These are phyloP conservation scores for Aspergillus flavus DNA, from an alignment of 2,329 filamentous ascomycete species.

Conservation along the genomic window DNA sequence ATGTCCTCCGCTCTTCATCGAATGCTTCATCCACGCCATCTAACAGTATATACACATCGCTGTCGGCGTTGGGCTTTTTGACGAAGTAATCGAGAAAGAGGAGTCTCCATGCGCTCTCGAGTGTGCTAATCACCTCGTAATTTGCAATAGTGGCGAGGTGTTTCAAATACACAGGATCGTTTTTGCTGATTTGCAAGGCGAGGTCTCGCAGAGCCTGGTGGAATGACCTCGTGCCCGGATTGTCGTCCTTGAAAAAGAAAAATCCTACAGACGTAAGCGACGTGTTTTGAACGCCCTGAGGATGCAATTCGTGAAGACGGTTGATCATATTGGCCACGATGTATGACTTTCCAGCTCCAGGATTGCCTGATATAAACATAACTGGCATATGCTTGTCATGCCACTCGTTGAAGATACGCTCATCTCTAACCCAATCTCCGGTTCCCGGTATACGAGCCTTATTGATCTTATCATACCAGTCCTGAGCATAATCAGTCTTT, in stretches of 20 bases:
- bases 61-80: conserved; percentile 32
- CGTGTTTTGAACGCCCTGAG: conserved; percentile 22
- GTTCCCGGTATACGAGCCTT: conserved; percentile 46
- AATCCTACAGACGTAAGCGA: conserved; percentile 42
- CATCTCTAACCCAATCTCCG: conserved; percentile 51
- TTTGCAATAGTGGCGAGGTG: conserved; percentile 39
- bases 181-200: conserved; percentile 52
- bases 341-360: conserved; percentile 53
- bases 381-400: conserved; percentile 41
- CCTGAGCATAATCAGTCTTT: conserved; percentile 41
- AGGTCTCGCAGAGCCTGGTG: conserved; percentile 51
- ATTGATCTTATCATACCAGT: conserved; percentile 47
- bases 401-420: conserved; percentile 46
- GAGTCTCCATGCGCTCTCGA: conserved; percentile 48
- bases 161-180: conserved; percentile 50
- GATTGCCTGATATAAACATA: conserved; percentile 50
- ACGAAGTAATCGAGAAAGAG: conserved; percentile 46
- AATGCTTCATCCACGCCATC: conserved; percentile 54
- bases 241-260: conserved; percentile 54
- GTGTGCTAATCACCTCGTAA: conserved; percentile 48
- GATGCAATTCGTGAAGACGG: conserved; percentile 37
- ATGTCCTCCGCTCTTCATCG: conserved; percentile 39
- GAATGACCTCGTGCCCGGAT: conserved; percentile 50
- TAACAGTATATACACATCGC: conserved; percentile 48
- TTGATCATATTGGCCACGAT: conserved; percentile 49